Conservation (phyloP, 306 rosid genomes). For the Acmispon strigosus region DNA sequence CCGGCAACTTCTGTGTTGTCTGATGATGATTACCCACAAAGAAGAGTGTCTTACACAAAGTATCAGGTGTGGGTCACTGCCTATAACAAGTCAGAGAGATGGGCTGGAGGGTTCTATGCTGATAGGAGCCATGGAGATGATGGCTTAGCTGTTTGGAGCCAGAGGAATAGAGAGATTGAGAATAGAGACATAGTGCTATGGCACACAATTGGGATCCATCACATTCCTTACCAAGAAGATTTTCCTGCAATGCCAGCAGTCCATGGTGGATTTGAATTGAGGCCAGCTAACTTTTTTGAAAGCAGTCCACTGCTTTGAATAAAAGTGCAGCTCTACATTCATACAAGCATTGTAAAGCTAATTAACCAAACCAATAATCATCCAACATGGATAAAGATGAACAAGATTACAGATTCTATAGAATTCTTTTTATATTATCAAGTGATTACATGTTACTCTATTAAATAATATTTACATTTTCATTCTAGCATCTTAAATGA, state of each 20-base stretch:
- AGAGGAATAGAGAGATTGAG: slow-evolving; percentile 67
- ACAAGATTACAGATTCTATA: neutral
- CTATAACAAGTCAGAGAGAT: slow-evolving; percentile 72
- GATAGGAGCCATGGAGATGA: slow-evolving; percentile 84
- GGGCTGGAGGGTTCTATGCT: slow-evolving; percentile 79
- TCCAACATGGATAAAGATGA: neutral
- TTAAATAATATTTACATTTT: neutral
- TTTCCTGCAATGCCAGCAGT: slow-evolving; percentile 74
- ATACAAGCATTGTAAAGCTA: neutral
- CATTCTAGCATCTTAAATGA: neutral
- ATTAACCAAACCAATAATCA: neutral
- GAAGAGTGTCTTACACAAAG: slow-evolving; percentile 63
- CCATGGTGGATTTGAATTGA: slow-evolving; percentile 74
- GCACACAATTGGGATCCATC: slow-evolving; percentile 88
- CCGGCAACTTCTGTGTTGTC: slow-evolving; percentile 44
- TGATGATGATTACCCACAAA: slow-evolving; percentile 72
- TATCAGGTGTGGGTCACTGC: slow-evolving; percentile 76
- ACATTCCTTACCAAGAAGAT: slow-evolving; percentile 79
- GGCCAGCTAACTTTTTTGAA: slow-evolving; percentile 83
- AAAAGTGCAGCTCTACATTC: neutral
- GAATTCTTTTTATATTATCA: neutral
- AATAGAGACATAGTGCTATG: slow-evolving; percentile 77
- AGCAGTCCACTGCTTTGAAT: slow-evolving; percentile 45
- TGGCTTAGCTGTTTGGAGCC: slow-evolving; percentile 78
- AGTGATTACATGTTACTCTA: neutral